Evolutionary conservation across 768 basidiomycete genomes (phyloP).

Genomic region (Trametes cingulata): DNA sequence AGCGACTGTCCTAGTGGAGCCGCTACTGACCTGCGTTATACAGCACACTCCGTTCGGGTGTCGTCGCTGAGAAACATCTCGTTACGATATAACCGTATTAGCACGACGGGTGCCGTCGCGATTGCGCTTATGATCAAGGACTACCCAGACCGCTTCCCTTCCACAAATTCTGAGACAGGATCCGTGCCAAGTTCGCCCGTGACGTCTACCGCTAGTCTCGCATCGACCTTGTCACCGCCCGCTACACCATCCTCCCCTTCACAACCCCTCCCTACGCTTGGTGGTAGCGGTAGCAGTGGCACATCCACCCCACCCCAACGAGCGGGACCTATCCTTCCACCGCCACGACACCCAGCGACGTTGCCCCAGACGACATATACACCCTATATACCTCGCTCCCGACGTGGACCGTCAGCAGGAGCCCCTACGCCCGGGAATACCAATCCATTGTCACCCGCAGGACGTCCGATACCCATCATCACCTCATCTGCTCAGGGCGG

Average conservation of each 20-base stretch:
- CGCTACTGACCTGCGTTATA: slow-evolving; percentile 5
- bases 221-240: slow-evolving; percentile 34
- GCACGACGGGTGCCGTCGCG: slow-evolving; percentile 81
- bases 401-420: slow-evolving; percentile 41
- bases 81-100: slow-evolving; percentile 85
- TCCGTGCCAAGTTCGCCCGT: slow-evolving; percentile 25
- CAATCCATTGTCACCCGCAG: slow-evolving; percentile 41
- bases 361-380: slow-evolving; percentile 74
- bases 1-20: not conserved
- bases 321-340: slow-evolving; percentile 45
- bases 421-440: slow-evolving; percentile 27
- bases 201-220: slow-evolving; percentile 24
- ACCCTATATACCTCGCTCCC: slow-evolving; percentile 74
- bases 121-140: slow-evolving; percentile 96
- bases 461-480: slow-evolving; percentile 67
- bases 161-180: slow-evolving; percentile 24
- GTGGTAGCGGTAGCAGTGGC: slow-evolving; percentile 30
- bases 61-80: slow-evolving; percentile 89
- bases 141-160: slow-evolving; percentile 77
- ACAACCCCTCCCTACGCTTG: slow-evolving; percentile 26
- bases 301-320: slow-evolving; percentile 41
- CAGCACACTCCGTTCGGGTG: slow-evolving; percentile 81
- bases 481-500: slow-evolving; percentile 55
- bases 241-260: slow-evolving; percentile 36
- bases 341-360: slow-evolving; percentile 52